These are phyloP conservation scores for Barnettozyma californica DNA, from an alignment of 805 yeast genomes.

Conservation along the genomic window DNA sequence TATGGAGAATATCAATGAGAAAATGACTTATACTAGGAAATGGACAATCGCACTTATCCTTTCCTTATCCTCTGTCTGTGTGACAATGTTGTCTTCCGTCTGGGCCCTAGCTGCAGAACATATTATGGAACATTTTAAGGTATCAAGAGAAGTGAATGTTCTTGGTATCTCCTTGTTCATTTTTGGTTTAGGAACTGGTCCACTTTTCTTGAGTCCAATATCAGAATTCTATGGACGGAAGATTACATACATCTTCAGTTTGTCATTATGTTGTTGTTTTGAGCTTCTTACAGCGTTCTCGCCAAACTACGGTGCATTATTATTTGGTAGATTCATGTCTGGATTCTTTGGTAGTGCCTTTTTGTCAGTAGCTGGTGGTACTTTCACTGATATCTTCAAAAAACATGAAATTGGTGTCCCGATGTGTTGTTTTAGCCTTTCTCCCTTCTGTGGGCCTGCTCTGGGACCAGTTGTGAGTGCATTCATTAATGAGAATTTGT, in stretches of 20 bases:
- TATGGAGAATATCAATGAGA: conserved; percentile 28
- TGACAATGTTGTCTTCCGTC: conserved; percentile 65
- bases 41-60: conserved; percentile 52
- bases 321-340: conserved; percentile 59
- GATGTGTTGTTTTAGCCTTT: conserved; percentile 57
- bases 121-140: conserved; percentile 40
- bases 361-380: conserved; percentile 72
- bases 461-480: conserved; percentile 63
- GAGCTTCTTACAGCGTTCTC: conserved; percentile 50
- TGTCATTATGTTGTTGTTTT: conserved; percentile 57
- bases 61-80: conserved; percentile 51
- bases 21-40: conserved; percentile 42
- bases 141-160: conserved; percentile 50
- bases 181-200: conserved; percentile 67
- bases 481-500: conserved; percentile 39
- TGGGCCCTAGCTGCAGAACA: conserved; percentile 59
- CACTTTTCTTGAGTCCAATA: conserved; percentile 60
- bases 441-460: conserved; percentile 67
- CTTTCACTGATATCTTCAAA: conserved; percentile 64
- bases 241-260: conserved; percentile 52
- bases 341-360: conserved; percentile 77
- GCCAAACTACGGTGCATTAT: conserved; percentile 54
- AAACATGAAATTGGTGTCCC: conserved; percentile 61
- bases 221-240: conserved; percentile 64
- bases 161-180: conserved; percentile 59